Base-by-base conservation (phyloP, 2,329 filamentous ascomycete species). In the Alternaria sp. region DNA sequence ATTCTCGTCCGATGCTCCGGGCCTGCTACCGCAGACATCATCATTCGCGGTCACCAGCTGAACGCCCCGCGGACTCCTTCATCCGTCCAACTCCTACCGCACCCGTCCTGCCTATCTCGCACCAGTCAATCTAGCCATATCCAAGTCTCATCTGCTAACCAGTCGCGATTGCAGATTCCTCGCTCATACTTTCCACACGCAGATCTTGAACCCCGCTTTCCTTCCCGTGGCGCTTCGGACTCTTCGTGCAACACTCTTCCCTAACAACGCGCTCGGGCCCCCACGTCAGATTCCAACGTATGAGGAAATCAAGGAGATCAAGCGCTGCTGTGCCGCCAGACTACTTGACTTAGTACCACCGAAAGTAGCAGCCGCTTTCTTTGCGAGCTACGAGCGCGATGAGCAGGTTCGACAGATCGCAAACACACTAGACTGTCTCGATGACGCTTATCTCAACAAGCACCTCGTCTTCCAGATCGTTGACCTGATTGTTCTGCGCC, bases 401-500 rank as follows among this genome's bases (percentile, higher is more conserved):
- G 79, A 82, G 64, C 86, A 90, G 70, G 86, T 93, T 67, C 88
- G 90, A 74, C 82, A 85, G 65, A 81, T 87, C 25, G 83, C 83
- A 58, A 82, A 83, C 23, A 83, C 94, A 49, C 84, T 98, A 50
- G 88, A 91, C 71, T 84, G 94, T 41, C 90, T 97, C 69, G 88
- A 87, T 15, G 94, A 97, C 80, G 84, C 87, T 55, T 97, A 97
- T 81, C 91, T 94, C 81, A 99, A 99, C 82, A 96, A 94, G 82
- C 94, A 97, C 81, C 83, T 98, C 30, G 83, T 97, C 71, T 97
- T 97, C 75, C 86, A 88, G 47, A 84, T 96, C 51, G 82, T 98
- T 33, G 96, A 99, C 81, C 81, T 95, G 61, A 78, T 97, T 3
- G 84, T 97, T n/a, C 87, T 93, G 60, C 88, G 91, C 68, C 80